A percentile compares a stretch with the other conserved stretches of the same genome.
Conservation (phyloP, 441 rosid genomes). For the Corymbia calophylla region DNA sequence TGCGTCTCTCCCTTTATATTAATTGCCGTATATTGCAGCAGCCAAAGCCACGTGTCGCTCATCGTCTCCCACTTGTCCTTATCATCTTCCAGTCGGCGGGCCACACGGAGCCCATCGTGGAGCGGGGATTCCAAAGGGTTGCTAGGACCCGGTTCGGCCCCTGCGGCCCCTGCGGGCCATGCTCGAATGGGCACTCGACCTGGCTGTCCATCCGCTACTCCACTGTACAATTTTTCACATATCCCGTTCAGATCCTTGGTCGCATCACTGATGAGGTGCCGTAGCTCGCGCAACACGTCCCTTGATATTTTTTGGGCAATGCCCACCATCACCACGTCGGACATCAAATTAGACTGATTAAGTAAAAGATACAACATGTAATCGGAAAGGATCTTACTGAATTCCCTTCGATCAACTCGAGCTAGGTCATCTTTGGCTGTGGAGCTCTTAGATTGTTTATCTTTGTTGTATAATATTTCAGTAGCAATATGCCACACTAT, state of each 20-base stretch:
- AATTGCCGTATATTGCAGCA: fast-evolving
- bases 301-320: fast-evolving
- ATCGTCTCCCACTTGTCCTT: fast-evolving
- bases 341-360: neutral
- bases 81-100: fast-evolving
- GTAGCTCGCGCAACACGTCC: fast-evolving
- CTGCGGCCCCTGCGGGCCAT: no score
- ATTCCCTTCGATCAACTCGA: neutral
- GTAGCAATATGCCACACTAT: fast-evolving
- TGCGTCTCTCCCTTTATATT: neutral
- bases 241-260: fast-evolving
- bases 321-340: fast-evolving
- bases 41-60: fast-evolving
- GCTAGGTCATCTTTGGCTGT: fast-evolving
- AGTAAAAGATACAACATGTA: no score
- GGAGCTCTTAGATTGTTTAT: no score
- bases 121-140: fast-evolving
- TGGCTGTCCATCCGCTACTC: neutral
- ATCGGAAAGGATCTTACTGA: fast-evolving
- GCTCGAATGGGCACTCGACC: no score
- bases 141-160: no score
- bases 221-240: fast-evolving
- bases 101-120: fast-evolving
- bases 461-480: neutral
- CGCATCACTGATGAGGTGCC: fast-evolving